Evolutionary conservation across 306 rosid species (phyloP), one percentile per base, ranked within the genome.

Genomic region (Nissolia schottii): DNA sequence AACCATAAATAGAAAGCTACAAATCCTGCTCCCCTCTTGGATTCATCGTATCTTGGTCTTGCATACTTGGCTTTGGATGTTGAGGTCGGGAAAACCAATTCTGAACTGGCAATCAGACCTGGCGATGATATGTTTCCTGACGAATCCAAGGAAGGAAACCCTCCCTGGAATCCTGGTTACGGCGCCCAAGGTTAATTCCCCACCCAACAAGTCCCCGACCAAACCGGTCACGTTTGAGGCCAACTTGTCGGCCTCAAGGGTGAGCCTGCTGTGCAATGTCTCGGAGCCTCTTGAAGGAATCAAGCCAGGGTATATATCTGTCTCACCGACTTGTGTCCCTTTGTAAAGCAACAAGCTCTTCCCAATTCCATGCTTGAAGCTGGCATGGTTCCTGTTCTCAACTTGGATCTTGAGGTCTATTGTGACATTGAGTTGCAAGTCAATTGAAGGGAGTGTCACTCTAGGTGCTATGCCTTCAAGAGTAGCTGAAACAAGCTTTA

Each of bases 41-140:
- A 27, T 38, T 90, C 88, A 90, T 90, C 88, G 88, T 6, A 81
- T 31, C 68, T 78, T 75, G 60, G 94, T 81, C 73, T 83, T 83
- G 73, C 96, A 90, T 2, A 29, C 70, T 70, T 88, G 92, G 29
- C n/a, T 66, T 27, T 27, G 57, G 64, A 90, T 67, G 87, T 77
- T 77, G 71, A 88, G n/a, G 7, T 63, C 45, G 1, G 65, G 61
- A 50, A 88, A 0, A 29, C 79, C 80, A 43, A 86, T 2, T 9
- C 57, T 73, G 64, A 88, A 71, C 7, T 73, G 80, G 41, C 96
- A 90, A 6, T 45, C 55, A 1, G 96, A 90, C 18, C 29, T 5
- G 1, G 92, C 90, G 5, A 78, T 74, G 13, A 48, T 78, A 56
- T 90, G 90, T 41, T 76, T 88, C 62, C 67, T 88, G n/a, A 86